Conservation (phyloP, 83 land plant genomes). For the Diphasiastrum complanatum region DNA sequence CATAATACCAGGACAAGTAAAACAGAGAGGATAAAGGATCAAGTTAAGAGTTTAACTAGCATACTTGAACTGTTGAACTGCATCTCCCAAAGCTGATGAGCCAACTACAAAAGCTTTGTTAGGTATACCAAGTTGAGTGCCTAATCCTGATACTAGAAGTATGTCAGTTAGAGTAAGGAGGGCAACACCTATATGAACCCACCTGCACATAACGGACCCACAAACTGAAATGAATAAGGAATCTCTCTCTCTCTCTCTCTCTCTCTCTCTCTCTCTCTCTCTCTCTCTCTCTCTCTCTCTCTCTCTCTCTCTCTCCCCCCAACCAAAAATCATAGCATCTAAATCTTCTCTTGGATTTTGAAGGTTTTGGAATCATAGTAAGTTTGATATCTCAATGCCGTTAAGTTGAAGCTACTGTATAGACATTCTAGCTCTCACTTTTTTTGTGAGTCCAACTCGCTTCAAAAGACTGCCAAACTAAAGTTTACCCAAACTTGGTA, state of each 20-base stretch:
- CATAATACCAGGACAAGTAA: no score
- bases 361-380: no score
- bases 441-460: no score
- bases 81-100: conserved; percentile 67
- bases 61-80: conserved; percentile 71
- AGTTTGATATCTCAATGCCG: no score
- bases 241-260: background rate
- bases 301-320: background rate
- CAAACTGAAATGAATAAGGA: background rate
- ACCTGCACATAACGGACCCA: conserved; percentile 32
- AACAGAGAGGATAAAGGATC: no score
- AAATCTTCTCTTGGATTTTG: no score
- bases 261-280: conserved; percentile 10
- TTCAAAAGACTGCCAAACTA: no score
- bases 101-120: conserved; percentile 58
- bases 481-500: no score
- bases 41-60: no score
- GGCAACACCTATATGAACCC: conserved; percentile 50
- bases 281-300: conserved; percentile 3
- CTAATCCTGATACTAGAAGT: conserved; percentile 42
- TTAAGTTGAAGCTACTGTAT: no score
- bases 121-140: conserved; percentile 40
- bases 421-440: no score
- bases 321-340: no score
- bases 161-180: conserved; percentile 44